Evolutionary conservation across 2,329 filamentous ascomycete species (phyloP).

Genomic region (Coniochaeta prunicola): DNA sequence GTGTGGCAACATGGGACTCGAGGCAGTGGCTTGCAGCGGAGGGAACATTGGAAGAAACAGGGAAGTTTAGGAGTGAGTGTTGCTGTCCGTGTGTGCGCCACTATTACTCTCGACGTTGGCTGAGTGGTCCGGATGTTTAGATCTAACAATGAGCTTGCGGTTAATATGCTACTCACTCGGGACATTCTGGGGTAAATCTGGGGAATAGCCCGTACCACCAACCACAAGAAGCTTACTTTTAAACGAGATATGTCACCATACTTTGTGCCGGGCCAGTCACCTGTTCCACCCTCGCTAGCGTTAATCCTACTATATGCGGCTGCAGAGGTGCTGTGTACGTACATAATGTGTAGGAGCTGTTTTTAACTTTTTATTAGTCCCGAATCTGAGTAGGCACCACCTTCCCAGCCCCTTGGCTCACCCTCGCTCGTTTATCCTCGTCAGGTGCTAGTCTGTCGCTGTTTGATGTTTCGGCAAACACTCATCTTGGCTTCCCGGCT

Average conservation of each 20-base stretch:
- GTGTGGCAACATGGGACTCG: not conserved
- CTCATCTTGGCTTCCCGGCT: not conserved
- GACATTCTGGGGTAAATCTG: not conserved
- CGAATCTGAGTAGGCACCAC: not conserved
- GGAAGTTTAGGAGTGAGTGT: not conserved
- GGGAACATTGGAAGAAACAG: not conserved
- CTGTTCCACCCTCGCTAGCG: not conserved
- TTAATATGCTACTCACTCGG: not conserved
- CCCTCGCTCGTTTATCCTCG: not conserved
- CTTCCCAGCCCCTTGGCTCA: not conserved
- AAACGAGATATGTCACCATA: not conserved
- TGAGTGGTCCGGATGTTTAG: not conserved
- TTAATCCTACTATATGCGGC: not conserved
- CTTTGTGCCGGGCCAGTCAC: not conserved
- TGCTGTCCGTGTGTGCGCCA: not conserved
- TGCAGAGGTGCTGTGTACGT: not conserved
- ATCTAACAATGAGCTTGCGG: not conserved
- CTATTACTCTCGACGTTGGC: not conserved
- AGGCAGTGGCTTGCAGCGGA: not conserved
- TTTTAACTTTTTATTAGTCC: not conserved
- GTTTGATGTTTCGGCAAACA: not conserved
- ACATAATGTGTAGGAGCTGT: not conserved
- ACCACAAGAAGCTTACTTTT: not conserved
- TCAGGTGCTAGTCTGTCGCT: not conserved
- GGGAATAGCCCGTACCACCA: not conserved